Evolutionary conservation across 768 basidiomycete genomes (phyloP).

Genomic region (Leccinum uliginosum): DNA sequence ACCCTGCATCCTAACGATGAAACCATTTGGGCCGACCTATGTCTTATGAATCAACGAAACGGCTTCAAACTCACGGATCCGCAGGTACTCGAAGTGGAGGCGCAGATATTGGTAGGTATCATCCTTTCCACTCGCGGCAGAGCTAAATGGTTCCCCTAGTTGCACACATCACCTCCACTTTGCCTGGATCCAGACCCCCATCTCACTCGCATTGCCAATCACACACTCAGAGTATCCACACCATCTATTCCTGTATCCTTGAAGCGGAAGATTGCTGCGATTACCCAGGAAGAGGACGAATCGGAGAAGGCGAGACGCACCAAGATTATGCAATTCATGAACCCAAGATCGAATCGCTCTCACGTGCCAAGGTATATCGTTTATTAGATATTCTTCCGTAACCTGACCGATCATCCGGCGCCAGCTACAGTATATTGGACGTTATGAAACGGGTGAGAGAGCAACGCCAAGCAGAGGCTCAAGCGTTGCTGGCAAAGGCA

Average conservation of each 20-base stretch:
- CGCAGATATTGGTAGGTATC: constrained; percentile 59
- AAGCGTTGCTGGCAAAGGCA: constrained; percentile 19
- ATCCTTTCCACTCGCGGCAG: not conserved
- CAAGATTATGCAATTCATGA: constrained; percentile 80
- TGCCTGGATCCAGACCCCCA: constrained; percentile 80
- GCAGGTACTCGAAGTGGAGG: constrained; percentile 70
- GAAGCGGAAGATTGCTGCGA: constrained; percentile 68
- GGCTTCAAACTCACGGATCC: constrained; percentile 63
- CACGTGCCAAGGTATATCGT: constrained; percentile 45
- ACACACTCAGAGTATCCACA: constrained; percentile 65
- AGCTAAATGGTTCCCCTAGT: constrained; percentile 36
- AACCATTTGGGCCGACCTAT: constrained; percentile 76
- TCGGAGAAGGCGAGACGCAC: constrained; percentile 65
- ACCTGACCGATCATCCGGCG: constrained; percentile 1
- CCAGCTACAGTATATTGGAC: constrained; percentile 59
- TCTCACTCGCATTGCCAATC: constrained; percentile 71
- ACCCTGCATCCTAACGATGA: constrained; percentile 76
- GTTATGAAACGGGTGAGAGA: constrained; percentile 34
- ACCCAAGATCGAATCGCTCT: constrained; percentile 48
- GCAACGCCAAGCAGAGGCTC: constrained; percentile 24
- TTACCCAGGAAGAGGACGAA: constrained; percentile 75
- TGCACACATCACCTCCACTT: constrained; percentile 69
- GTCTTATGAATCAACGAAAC: constrained; percentile 56
- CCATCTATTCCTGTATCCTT: constrained; percentile 69
- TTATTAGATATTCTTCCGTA: not conserved